Conservation (phyloP, 192 early-diverging fungal genomes). For the Coemansia aciculifera region DNA sequence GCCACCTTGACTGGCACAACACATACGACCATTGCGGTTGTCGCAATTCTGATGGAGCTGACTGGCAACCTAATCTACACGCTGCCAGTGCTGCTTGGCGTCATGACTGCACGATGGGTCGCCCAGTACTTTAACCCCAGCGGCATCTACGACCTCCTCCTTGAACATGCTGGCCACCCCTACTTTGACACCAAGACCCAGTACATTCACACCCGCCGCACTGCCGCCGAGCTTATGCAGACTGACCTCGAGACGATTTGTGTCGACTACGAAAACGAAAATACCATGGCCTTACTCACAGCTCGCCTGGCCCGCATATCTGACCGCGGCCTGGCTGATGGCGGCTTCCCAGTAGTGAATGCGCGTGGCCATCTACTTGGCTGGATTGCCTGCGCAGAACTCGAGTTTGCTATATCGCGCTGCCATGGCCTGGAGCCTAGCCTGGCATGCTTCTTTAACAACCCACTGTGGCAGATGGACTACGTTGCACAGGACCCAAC, state of each 20-base stretch:
- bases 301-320: slow-evolving; percentile 59
- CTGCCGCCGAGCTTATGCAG: slow-evolving; percentile 65
- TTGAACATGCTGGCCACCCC: slow-evolving; percentile 70
- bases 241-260: slow-evolving; percentile 67
- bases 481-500: slow-evolving; percentile 35
- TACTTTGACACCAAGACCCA: slow-evolving; percentile 77
- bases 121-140: slow-evolving; percentile 67
- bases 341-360: slow-evolving; percentile 72
- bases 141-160: slow-evolving; percentile 75
- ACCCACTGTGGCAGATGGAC: slow-evolving; percentile 54
- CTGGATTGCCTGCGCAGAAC: slow-evolving; percentile 79
- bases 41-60: slow-evolving; percentile 80
- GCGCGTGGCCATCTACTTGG: slow-evolving; percentile 65
- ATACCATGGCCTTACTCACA: slow-evolving; percentile 60
- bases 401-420: slow-evolving; percentile 70
- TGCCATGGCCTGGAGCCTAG: slow-evolving; percentile 29
- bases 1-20: slow-evolving; percentile 61
- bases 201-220: slow-evolving; percentile 64
- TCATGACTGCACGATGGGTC: slow-evolving; percentile 72
- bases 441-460: slow-evolving; percentile 58
- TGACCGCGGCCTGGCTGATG: slow-evolving; percentile 64
- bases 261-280: slow-evolving; percentile 59
- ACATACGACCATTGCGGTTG: slow-evolving; percentile 61
- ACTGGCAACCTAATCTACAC: slow-evolving; percentile 76
- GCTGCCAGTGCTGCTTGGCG: slow-evolving; percentile 59